These are phyloP conservation scores for Penicillium hordei DNA, from an alignment of 2,329 filamentous ascomycete species.

Conservation along the genomic window DNA sequence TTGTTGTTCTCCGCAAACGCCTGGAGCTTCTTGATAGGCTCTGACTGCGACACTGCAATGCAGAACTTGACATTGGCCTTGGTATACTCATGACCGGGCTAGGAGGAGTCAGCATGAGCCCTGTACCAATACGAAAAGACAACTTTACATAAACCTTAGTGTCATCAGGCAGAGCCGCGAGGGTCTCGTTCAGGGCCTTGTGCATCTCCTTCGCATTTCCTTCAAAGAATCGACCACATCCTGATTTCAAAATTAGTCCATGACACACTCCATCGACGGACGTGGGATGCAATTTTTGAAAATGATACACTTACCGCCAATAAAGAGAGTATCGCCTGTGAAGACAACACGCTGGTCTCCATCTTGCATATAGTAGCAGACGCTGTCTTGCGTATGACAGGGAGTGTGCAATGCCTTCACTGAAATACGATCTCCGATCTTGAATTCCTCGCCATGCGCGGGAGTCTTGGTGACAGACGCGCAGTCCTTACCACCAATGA, in stretches of 20 bases:
- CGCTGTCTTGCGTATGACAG: slow-evolving; percentile 97
- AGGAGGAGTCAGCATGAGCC: slow-evolving; percentile 8
- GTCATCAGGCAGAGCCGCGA: slow-evolving; percentile 79
- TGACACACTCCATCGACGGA: neutral
- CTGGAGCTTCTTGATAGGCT: slow-evolving; percentile 73
- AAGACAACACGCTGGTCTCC: slow-evolving; percentile 74
- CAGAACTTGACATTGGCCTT: slow-evolving; percentile 92
- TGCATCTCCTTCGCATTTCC: slow-evolving; percentile 89
- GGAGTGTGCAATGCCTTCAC: slow-evolving; percentile 91
- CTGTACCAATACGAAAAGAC: neutral
- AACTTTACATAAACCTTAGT: slow-evolving; percentile 82
- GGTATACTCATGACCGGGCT: slow-evolving; percentile 98
- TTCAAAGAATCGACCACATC: slow-evolving; percentile 95
- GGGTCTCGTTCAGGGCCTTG: slow-evolving; percentile 80
- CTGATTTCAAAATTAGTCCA: slow-evolving; percentile 44
- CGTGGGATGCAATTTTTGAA: accelerated
- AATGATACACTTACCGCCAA: slow-evolving; percentile 63
- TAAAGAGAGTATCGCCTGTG: slow-evolving; percentile 94
- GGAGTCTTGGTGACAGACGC: slow-evolving; percentile 76
- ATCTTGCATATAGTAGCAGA: slow-evolving; percentile 91
- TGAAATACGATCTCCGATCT: slow-evolving; percentile 73
- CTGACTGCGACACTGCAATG: slow-evolving; percentile 70
- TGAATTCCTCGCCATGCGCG: slow-evolving; percentile 72
- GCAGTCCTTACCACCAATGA: slow-evolving; percentile 88
- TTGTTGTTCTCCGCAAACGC: slow-evolving; percentile 74